phyloP scores from a whole-genome alignment of 768 basidiomycete species.

The Lactarius psammicola region DNA sequence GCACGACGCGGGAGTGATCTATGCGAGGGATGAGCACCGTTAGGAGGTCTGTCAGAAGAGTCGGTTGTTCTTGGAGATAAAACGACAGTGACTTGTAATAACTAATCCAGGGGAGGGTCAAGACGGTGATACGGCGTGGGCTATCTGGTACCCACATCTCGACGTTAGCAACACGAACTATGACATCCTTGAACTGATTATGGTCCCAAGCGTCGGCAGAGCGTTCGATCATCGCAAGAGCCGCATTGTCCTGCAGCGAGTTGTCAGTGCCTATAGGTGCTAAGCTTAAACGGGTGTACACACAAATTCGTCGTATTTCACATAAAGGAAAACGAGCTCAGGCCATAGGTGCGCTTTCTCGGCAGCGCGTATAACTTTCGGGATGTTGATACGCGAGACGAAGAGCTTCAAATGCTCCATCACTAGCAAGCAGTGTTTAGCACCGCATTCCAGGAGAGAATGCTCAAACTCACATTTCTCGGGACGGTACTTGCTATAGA shows the following conservation, averaged over 20 bases:
- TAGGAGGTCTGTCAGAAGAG: constrained; percentile 87
- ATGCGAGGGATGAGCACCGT: constrained; percentile 91
- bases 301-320: constrained; percentile 96
- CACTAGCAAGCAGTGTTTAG: constrained; percentile 46
- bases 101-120: constrained; percentile 39
- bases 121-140: neutral
- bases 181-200: constrained; percentile 98
- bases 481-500: constrained; percentile 94
- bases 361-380: constrained; percentile 96
- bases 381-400: constrained; percentile 95
- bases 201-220: constrained; percentile 99
- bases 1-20: constrained; percentile 93
- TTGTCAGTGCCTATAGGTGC: neutral
- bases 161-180: constrained; percentile 94
- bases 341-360: constrained; percentile 98
- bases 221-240: constrained; percentile 97
- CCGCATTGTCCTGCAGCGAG: constrained; percentile 79
- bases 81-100: constrained; percentile 95
- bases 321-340: constrained; percentile 96
- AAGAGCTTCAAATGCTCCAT: constrained; percentile 99
- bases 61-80: constrained; percentile 93
- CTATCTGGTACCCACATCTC: constrained; percentile 67
- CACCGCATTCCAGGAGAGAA: neutral
- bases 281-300: constrained; percentile 33
- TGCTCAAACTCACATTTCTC: constrained; percentile 69